A percentile compares a stretch with the other conserved stretches of the same genome.
These are phyloP conservation scores for Suhomyces ambrosiae DNA, from an alignment of 1,139 yeast species.

Conservation along the genomic window DNA sequence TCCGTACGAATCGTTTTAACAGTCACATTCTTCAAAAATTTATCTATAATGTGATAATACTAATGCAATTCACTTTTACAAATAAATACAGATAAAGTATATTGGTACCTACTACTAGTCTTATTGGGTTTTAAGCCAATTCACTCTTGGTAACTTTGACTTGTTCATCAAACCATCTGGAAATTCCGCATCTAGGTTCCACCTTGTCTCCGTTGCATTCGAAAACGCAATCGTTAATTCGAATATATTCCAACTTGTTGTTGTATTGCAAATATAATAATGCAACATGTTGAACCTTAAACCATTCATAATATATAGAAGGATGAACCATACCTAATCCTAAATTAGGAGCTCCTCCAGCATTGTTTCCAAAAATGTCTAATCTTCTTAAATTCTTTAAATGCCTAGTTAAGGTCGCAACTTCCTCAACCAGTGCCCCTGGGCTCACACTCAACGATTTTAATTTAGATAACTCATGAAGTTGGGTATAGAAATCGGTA, in stretches of 20 bases:
- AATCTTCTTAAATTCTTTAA: slow-evolving; percentile 37
- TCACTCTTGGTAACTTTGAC: slow-evolving; percentile 1
- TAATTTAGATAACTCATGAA: slow-evolving; percentile 22
- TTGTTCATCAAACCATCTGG: slow-evolving; percentile 42
- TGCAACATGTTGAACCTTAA: slow-evolving; percentile 57
- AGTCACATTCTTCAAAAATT: too few species aligned
- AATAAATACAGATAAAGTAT: too few species aligned
- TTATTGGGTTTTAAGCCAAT: neutral
- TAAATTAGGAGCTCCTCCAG: slow-evolving; percentile 59
- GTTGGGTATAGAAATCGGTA: slow-evolving; percentile 13
- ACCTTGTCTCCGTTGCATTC: slow-evolving; percentile 26
- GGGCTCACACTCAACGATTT: slow-evolving; percentile 45
- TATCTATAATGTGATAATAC: too few species aligned
- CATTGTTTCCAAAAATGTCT: slow-evolving; percentile 53
- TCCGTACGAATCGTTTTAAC: too few species aligned
- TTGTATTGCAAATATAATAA: slow-evolving; percentile 34
- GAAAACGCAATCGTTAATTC: slow-evolving; percentile 44
- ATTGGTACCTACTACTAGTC: too few species aligned
- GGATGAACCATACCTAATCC: slow-evolving; percentile 59
- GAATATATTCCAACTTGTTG: slow-evolving; percentile 39
- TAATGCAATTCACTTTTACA: too few species aligned
- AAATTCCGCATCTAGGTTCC: slow-evolving; percentile 45
- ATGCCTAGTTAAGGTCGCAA: slow-evolving; percentile 25
- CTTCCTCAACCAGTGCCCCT: slow-evolving; percentile 28
- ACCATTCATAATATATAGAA: slow-evolving; percentile 59